These are phyloP conservation scores for Phoenix roebelenii DNA, from an alignment of 176 grass and related monocot species.

Conservation along the genomic window DNA sequence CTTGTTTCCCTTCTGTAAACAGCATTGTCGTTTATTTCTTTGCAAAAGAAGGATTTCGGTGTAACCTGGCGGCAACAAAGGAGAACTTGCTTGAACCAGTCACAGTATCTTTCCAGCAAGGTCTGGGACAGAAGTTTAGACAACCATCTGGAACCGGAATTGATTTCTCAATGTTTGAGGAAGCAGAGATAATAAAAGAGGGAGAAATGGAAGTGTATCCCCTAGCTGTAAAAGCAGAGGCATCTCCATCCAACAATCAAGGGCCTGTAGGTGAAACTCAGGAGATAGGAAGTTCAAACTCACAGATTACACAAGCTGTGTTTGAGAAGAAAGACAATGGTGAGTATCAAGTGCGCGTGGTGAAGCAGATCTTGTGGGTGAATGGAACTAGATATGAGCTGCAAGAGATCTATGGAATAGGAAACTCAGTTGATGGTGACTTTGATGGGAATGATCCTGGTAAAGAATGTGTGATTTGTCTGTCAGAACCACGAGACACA, in stretches of 20 bases:
- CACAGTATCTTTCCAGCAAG: slow-evolving; percentile 73
- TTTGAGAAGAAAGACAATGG: slow-evolving; percentile 92
- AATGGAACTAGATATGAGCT: slow-evolving; percentile 74
- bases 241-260: slow-evolving; percentile 36
- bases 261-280: slow-evolving; percentile 39
- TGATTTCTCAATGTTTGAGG: slow-evolving; percentile 62
- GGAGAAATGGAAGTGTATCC: slow-evolving; percentile 62
- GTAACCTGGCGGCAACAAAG: slow-evolving; percentile 53
- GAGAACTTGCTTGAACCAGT: slow-evolving; percentile 59
- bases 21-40: slow-evolving; percentile 95
- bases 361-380: slow-evolving; percentile 92
- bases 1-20: slow-evolving; percentile 34
- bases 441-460: slow-evolving; percentile 81
- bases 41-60: slow-evolving; percentile 73
- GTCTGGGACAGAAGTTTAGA: slow-evolving; percentile 86
- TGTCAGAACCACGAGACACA: slow-evolving; percentile 89
- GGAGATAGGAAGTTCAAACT: slow-evolving; percentile 47
- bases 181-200: slow-evolving; percentile 55
- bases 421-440: slow-evolving; percentile 77
- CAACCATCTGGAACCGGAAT: slow-evolving; percentile 92
- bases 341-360: slow-evolving; percentile 59
- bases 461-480: slow-evolving; percentile 98
- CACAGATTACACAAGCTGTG: slow-evolving; percentile 87
- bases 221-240: slow-evolving; percentile 91
- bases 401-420: slow-evolving; percentile 98